Evolutionary conservation across 176 grass and related monocot genomes (phyloP).

Genomic region (Cenchrus americanus): DNA sequence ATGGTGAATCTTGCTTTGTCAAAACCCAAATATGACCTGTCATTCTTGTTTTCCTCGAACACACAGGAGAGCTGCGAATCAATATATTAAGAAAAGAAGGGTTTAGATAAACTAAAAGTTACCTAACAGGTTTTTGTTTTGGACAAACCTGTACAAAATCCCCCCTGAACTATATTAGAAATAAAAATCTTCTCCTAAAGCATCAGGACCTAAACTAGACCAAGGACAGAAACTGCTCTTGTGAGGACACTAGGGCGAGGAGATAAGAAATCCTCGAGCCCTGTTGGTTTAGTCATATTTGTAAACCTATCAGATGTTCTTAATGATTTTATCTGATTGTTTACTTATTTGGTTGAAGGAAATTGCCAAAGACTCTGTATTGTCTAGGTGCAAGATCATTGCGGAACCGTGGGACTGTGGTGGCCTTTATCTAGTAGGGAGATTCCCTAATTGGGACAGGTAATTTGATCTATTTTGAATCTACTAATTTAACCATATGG

Average conservation of each 20-base stretch:
- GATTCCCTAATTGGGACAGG: slow-evolving; percentile 99
- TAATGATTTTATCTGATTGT: slow-evolving; percentile 22
- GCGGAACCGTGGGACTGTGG: slow-evolving; percentile 99
- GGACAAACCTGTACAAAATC: too few relatives aligned
- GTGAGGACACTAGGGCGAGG: too few relatives aligned
- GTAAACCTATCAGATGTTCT: slow-evolving; percentile 1
- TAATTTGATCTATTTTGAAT: slow-evolving; percentile 36
- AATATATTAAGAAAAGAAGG: neutral
- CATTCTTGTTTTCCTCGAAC: neutral
- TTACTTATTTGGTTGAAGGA: slow-evolving; percentile 57
- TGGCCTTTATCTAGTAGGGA: slow-evolving; percentile 95
- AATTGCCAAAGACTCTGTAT: slow-evolving; percentile 86
- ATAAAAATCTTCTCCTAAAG: too few relatives aligned
- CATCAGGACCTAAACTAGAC: too few relatives aligned
- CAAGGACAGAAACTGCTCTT: too few relatives aligned
- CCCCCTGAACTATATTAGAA: too few relatives aligned
- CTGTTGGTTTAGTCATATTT: neutral
- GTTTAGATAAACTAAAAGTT: neutral
- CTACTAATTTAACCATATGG: slow-evolving; percentile 41
- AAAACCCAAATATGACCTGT: neutral
- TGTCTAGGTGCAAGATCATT: slow-evolving; percentile 99
- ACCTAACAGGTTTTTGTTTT: neutral
- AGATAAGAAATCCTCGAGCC: too few relatives aligned
- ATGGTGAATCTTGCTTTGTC: neutral
- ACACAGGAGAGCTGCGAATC: neutral